phyloP scores from a whole-genome alignment of 805 yeast species.

The Wickerhamomyces hampshirensis region DNA sequence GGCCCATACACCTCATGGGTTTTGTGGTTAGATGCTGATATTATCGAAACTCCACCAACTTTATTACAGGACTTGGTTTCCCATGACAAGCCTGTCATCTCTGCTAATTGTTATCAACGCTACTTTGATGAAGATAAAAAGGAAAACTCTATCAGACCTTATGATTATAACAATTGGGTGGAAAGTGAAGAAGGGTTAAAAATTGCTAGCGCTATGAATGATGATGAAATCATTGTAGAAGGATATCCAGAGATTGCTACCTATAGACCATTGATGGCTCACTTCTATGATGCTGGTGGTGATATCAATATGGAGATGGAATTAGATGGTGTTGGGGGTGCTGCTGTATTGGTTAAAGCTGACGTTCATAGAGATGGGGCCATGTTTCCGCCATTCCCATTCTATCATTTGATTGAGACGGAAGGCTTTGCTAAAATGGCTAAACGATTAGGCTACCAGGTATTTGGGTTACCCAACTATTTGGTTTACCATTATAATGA shows the following conservation, averaged over 20 bases:
- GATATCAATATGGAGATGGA: constrained; percentile 65
- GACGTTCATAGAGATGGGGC: constrained; percentile 99
- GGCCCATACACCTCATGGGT: constrained; percentile 94
- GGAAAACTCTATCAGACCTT: constrained; percentile 65
- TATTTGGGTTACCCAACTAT: constrained; percentile 91
- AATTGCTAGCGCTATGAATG: constrained; percentile 66
- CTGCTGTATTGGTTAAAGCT: constrained; percentile 91
- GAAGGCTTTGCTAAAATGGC: constrained; percentile 99
- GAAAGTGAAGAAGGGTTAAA: constrained; percentile 76
- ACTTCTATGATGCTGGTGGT: constrained; percentile 65
- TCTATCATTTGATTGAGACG: constrained; percentile 93
- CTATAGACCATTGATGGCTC: constrained; percentile 92
- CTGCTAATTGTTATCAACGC: constrained; percentile 92
- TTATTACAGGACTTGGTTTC: constrained; percentile 81
- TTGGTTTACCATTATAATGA: constrained; percentile 90
- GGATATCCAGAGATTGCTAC: constrained; percentile 94
- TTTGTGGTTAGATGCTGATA: constrained; percentile 94
- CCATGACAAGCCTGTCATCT: constrained; percentile 82
- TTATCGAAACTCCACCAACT: constrained; percentile 80
- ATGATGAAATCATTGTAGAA: constrained; percentile 91
- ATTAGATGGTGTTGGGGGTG: constrained; percentile 97
- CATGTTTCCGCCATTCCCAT: constrained; percentile 98
- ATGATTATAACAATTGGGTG: constrained; percentile 95
- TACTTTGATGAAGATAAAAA: constrained; percentile 57
- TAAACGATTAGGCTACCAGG: constrained; percentile 85